Evolutionary conservation across 1,139 yeast genomes (phyloP).

Genomic region (Pichia sp.): DNA sequence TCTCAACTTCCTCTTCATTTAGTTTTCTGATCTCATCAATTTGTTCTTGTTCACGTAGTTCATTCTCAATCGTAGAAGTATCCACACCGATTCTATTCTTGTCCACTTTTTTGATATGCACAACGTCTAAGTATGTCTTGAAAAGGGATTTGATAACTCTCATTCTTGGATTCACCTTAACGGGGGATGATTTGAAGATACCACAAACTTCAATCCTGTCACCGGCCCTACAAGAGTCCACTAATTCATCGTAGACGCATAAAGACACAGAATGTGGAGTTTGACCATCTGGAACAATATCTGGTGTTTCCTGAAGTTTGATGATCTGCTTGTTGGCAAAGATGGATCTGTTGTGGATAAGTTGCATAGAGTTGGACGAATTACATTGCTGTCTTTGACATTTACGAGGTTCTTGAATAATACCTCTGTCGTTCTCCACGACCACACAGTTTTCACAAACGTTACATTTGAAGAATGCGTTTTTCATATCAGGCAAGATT

Average conservation of each 20-base stretch:
- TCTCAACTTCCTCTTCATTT: slow-evolving; percentile 59
- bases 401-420: slow-evolving; percentile 84
- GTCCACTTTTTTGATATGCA: slow-evolving; percentile 84
- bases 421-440: slow-evolving; percentile 91
- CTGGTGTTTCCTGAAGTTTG: slow-evolving; percentile 95
- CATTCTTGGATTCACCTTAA: slow-evolving; percentile 78
- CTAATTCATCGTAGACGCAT: slow-evolving; percentile 93
- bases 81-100: slow-evolving; percentile 78
- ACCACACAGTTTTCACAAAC: slow-evolving; percentile 92
- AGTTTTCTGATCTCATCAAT: slow-evolving; percentile 71
- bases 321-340: slow-evolving; percentile 95
- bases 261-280: slow-evolving; percentile 95
- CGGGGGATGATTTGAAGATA: slow-evolving; percentile 88
- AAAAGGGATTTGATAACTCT: slow-evolving; percentile 76
- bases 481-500: slow-evolving; percentile 96
- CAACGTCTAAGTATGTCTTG: slow-evolving; percentile 92
- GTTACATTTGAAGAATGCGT: slow-evolving; percentile 90
- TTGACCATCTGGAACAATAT: slow-evolving; percentile 97
- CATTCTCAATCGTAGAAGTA: slow-evolving; percentile 58
- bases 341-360: slow-evolving; percentile 84
- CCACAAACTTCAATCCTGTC: slow-evolving; percentile 96
- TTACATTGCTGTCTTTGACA: slow-evolving; percentile 89
- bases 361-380: slow-evolving; percentile 81
- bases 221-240: slow-evolving; percentile 93
- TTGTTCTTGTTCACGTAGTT: slow-evolving; percentile 44